Evolutionary conservation across 2,329 filamentous ascomycete genomes (phyloP).

Genomic region (Nemania sp.): DNA sequence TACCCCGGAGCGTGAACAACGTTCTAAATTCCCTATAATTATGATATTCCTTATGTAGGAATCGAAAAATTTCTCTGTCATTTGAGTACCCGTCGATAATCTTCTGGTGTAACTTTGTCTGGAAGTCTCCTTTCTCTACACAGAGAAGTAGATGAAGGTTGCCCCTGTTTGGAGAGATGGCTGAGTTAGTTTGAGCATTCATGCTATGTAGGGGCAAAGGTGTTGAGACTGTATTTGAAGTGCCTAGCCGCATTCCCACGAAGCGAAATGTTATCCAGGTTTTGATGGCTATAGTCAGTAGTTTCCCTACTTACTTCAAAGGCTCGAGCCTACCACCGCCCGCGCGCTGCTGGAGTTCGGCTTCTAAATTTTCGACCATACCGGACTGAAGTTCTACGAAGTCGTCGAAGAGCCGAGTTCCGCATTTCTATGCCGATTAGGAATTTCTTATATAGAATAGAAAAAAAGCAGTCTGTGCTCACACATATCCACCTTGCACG

Average conservation of each 20-base stretch:
- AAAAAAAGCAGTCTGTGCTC: background rate
- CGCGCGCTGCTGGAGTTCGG: background rate
- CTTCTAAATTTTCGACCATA: background rate
- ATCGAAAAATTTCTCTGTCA: background rate
- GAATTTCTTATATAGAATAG: background rate
- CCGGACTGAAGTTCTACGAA: background rate
- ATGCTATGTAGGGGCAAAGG: background rate
- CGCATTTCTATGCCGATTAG: background rate
- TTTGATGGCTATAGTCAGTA: background rate
- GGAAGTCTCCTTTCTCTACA: background rate
- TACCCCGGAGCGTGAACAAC: background rate
- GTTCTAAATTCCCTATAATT: background rate
- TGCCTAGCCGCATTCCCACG: background rate
- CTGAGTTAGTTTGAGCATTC: background rate
- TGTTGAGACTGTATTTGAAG: background rate
- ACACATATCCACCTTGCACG: background rate
- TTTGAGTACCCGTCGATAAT: slow-evolving; percentile 1
- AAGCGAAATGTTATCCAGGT: background rate
- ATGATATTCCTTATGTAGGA: background rate
- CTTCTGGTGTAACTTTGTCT: background rate
- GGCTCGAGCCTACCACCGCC: background rate
- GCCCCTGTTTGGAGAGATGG: background rate
- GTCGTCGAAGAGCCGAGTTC: background rate
- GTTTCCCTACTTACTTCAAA: background rate
- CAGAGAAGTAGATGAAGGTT: background rate